A percentile compares a stretch with the other conserved stretches of the same genome.
These are phyloP conservation scores for Thalassiosira hispida DNA, from an alignment of 352 stramenopile genomes.

Conservation along the genomic window DNA sequence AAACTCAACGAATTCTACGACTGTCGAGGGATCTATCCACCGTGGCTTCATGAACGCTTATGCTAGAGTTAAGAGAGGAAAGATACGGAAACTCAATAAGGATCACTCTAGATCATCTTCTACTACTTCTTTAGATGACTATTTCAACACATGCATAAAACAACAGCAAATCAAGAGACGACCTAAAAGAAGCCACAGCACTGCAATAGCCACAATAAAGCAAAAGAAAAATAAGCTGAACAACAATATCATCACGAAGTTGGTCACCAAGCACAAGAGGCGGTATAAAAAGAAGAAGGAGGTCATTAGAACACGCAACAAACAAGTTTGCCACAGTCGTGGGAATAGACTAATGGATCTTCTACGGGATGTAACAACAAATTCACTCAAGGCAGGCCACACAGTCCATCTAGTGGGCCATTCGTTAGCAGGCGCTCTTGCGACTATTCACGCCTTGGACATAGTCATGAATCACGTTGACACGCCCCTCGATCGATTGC, in stretches of 20 bases:
- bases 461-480: slow-evolving; percentile 51
- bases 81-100: slow-evolving; percentile 41
- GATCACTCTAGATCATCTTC: slow-evolving; percentile 2
- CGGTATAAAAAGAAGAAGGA: slow-evolving; percentile 5
- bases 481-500: slow-evolving; percentile 21
- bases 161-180: not conserved
- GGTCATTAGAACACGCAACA: not conserved
- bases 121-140: slow-evolving; percentile 18
- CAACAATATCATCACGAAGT: not conserved
- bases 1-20: not conserved
- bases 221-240: not conserved
- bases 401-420: slow-evolving; percentile 57
- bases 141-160: slow-evolving; percentile 29
- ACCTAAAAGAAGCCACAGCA: not conserved
- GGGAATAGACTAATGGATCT: slow-evolving; percentile 48
- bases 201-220: not conserved
- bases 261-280: not conserved
- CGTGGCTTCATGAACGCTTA: slow-evolving; percentile 70
- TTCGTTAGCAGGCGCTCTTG: slow-evolving; percentile 43
- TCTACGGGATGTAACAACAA: slow-evolving; percentile 43
- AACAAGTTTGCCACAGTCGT: slow-evolving; percentile 25
- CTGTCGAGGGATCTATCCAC: slow-evolving; percentile 53
- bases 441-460: slow-evolving; percentile 51
- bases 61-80: slow-evolving; percentile 45
- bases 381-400: slow-evolving; percentile 30